These are phyloP conservation scores for Curvularia lunata DNA, from an alignment of 2,329 filamentous ascomycete species.

Conservation along the genomic window DNA sequence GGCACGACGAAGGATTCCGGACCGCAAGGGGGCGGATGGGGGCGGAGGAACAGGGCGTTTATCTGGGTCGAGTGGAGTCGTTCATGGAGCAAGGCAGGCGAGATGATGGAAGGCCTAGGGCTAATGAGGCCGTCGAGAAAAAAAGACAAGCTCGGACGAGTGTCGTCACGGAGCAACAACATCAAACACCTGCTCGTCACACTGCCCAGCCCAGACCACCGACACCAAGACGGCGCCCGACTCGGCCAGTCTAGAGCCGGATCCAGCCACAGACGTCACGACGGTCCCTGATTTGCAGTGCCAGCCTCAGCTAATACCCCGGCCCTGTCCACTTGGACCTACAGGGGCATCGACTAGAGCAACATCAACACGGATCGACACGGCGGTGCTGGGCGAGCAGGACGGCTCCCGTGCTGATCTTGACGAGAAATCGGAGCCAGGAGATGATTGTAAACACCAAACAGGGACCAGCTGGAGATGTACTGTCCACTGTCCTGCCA, in stretches of 20 bases:
- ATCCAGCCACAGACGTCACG: constrained; percentile 3
- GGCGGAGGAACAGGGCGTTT: constrained; percentile 6
- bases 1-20: neutral
- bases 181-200: constrained; percentile 11
- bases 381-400: neutral
- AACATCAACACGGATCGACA: neutral
- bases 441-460: neutral
- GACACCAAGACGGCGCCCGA: neutral
- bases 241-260: neutral
- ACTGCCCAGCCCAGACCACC: neutral
- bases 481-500: neutral
- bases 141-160: constrained; percentile 14
- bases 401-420: neutral
- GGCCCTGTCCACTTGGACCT: neutral
- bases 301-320: neutral
- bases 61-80: constrained; percentile 7
- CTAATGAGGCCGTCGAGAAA: constrained; percentile 1
- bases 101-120: constrained; percentile 10
- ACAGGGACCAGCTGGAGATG: neutral
- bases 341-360: neutral
- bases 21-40: neutral
- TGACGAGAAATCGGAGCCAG: neutral
- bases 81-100: constrained; percentile 17
- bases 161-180: constrained; percentile 7
- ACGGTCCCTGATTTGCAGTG: constrained; percentile 5